Base-by-base conservation (phyloP, 306 rosid species). In the Glycine latifolia region DNA sequence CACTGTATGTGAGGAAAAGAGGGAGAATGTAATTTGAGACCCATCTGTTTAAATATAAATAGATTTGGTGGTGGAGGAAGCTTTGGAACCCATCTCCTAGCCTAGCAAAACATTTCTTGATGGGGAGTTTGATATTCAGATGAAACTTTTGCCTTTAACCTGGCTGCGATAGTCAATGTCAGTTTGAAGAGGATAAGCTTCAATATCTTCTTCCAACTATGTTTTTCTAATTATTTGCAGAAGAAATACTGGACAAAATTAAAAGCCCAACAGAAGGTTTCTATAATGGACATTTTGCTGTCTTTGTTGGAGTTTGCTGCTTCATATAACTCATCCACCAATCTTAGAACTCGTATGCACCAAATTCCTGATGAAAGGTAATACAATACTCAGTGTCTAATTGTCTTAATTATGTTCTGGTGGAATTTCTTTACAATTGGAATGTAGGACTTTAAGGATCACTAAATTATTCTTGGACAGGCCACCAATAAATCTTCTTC, bases 401-500 rank as follows among this genome's bases (percentile, higher is more conserved):
- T 50, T 66, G 55, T 46, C 59, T 75, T 43, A 43, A 43, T 43
- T 6, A 50, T 65, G 8, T 73, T 70, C 72, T 67, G 13, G 73
- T 75, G 59, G 75, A 85, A 53, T 83, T 71, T 59, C 43, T 65
- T 72, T 37, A 4, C 43, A 67, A 33, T 61, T 66, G 65, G 33
- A 78, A 41, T 75, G 81, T 81, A 69, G 56, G 73, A 82, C 61
- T 48, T 48, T 70, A 48, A 81, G 72, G 75, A 13, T 56, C 80
- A 68, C 53, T 41, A 61, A 60, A 47, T 79, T 76, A 71, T 87
- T 63, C 52, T 84, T 91, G 85, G 81, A 77, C 91, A 96, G 99
- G 97, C 97, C 99, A 71, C 99, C 99, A 61, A 63, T 91, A 88
- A 96, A 96, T 87, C 97, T 96, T 91, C 88, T 93, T 70, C 94